Conservation (phyloP, 371 early-diverging fungal species). For the Blakeslea trispora region DNA sequence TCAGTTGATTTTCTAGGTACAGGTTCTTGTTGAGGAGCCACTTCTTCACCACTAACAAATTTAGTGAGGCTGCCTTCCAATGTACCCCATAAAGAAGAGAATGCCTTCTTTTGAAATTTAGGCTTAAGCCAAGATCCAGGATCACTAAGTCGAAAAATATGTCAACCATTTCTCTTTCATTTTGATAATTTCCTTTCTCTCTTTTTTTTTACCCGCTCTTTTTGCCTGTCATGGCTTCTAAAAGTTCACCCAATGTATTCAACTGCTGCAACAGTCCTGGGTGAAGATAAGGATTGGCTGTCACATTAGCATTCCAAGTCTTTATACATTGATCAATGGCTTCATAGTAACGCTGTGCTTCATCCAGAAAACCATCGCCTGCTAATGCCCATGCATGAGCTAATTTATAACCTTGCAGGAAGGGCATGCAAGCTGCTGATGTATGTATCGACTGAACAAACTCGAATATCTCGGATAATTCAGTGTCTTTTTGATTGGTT, state of each 20-base stretch:
- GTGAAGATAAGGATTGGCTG: slow-evolving; percentile 80
- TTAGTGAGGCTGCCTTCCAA: slow-evolving; percentile 74
- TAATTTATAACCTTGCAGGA: slow-evolving; percentile 89
- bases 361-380: slow-evolving; percentile 74
- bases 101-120: slow-evolving; percentile 61
- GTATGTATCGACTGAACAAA: slow-evolving; percentile 63
- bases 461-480: slow-evolving; percentile 83
- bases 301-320: slow-evolving; percentile 48
- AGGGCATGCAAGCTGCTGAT: slow-evolving; percentile 66
- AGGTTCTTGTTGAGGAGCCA: slow-evolving; percentile 35
- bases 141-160: slow-evolving; percentile 15
- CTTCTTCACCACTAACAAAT: slow-evolving; percentile 68
- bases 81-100: slow-evolving; percentile 68
- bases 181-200: too few relatives aligned
- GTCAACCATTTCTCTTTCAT: neutral
- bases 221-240: slow-evolving; percentile 44
- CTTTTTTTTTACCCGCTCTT: slow-evolving; percentile 37
- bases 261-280: slow-evolving; percentile 65
- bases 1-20: slow-evolving; percentile 48
- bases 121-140: slow-evolving; percentile 56
- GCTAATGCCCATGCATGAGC: slow-evolving; percentile 78
- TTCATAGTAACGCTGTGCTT: slow-evolving; percentile 78
- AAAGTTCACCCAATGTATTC: slow-evolving; percentile 49
- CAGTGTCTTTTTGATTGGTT: slow-evolving; percentile 49
- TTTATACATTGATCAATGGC: slow-evolving; percentile 74